Conservation (phyloP, 202 grass and related monocot species). For the Bolboschoenoplectus hybrid region DNA sequence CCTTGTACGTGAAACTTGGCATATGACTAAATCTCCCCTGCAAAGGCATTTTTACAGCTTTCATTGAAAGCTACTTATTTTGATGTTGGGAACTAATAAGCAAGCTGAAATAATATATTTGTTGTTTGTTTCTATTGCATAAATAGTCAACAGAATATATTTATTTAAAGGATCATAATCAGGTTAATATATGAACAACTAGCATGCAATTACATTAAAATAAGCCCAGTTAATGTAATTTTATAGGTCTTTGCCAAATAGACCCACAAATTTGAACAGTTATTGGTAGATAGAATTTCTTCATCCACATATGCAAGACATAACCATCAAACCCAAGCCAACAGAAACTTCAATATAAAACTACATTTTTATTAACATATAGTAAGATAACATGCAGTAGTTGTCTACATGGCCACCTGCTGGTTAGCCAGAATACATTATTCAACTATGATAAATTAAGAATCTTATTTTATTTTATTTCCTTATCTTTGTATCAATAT, state of each 20-base stretch:
- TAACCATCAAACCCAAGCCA: not conserved
- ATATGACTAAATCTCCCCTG: not conserved
- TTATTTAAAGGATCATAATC: not conserved
- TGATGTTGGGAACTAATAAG: not conserved
- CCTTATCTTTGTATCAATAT: not conserved
- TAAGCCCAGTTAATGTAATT: not conserved
- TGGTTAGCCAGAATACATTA: not conserved
- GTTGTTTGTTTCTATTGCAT: not conserved
- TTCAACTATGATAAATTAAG: not conserved
- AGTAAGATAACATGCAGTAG: not conserved
- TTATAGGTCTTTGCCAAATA: not conserved
- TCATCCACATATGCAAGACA: slow-evolving; percentile 16
- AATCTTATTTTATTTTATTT: not conserved
- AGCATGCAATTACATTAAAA: slow-evolving; percentile 10
- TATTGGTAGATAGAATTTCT: not conserved
- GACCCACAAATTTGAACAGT: not conserved
- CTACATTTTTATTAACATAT: not conserved
- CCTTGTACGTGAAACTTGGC: not conserved
- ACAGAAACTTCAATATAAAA: slow-evolving; percentile 24
- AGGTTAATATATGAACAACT: not conserved
- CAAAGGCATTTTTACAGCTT: not conserved
- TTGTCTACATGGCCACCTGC: not conserved
- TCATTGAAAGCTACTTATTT: not conserved
- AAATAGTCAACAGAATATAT: not conserved
- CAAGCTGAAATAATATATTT: slow-evolving; percentile 18